phyloP scores from a whole-genome alignment of 352 stramenopile genomes.

The Pythium rishiriense region DNA sequence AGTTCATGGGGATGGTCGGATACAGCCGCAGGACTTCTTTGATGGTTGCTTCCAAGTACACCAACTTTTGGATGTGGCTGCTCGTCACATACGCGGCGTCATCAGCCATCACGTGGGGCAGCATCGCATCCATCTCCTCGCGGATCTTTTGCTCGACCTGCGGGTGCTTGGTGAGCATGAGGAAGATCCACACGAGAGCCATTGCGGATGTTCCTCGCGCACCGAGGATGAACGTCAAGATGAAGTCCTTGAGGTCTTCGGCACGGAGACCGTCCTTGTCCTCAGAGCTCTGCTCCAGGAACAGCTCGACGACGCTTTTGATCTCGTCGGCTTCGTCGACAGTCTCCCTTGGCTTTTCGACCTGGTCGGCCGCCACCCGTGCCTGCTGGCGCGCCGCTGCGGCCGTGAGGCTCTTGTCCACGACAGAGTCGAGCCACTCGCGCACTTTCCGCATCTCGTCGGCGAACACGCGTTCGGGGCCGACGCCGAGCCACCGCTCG shows the following conservation, averaged over 20 bases:
- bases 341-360: neutral
- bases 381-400: constrained; percentile 21
- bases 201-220: constrained; percentile 73
- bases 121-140: constrained; percentile 37
- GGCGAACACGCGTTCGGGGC: constrained; percentile 36
- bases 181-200: constrained; percentile 70
- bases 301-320: constrained; percentile 17
- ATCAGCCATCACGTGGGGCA: constrained; percentile 28
- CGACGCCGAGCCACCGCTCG: constrained; percentile 44
- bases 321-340: neutral
- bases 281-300: constrained; percentile 1
- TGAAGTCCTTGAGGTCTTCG: constrained; percentile 1
- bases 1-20: constrained; percentile 55
- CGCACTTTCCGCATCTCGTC: constrained; percentile 34
- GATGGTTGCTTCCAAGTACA: constrained; percentile 62
- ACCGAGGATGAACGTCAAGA: constrained; percentile 52
- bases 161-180: constrained; percentile 62
- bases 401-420: constrained; percentile 26
- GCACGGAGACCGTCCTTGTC: neutral
- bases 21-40: constrained; percentile 67
- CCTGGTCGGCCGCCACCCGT: no score
- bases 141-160: constrained; percentile 42
- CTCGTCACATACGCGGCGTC: constrained; percentile 31
- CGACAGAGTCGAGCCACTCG: constrained; percentile 42
- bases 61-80: constrained; percentile 50